Evolutionary conservation across 805 yeast genomes (phyloP).

Genomic region (Starmerella roubikii): DNA sequence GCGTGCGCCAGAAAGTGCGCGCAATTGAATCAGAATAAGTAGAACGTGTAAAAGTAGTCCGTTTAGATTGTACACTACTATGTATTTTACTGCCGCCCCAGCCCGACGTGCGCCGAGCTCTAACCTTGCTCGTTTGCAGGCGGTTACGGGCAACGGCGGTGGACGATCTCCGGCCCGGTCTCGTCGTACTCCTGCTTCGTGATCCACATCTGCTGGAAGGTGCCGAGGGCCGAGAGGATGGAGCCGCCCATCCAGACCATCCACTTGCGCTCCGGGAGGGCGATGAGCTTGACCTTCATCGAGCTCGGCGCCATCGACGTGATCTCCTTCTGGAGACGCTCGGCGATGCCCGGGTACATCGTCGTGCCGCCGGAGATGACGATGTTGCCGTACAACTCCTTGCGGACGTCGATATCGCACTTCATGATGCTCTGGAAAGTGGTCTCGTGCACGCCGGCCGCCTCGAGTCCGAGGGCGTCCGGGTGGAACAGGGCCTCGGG

Average conservation of each 20-base stretch:
- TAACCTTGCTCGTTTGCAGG: slow-evolving; percentile 2
- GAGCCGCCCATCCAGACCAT: slow-evolving; percentile 99
- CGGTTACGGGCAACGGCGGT: slow-evolving; percentile 83
- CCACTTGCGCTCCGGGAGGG: slow-evolving; percentile 99
- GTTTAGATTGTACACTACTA: too few relatives aligned
- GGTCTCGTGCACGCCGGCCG: slow-evolving; percentile 99
- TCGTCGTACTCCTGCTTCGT: slow-evolving; percentile 99
- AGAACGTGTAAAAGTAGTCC: too few relatives aligned
- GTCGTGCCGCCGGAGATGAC: slow-evolving; percentile 99
- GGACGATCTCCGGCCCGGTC: slow-evolving; percentile 99
- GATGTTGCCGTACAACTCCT: slow-evolving; percentile 97
- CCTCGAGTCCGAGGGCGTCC: slow-evolving; percentile 75
- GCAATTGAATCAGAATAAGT: too few relatives aligned
- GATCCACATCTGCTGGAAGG: slow-evolving; percentile 99
- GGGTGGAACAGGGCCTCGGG: slow-evolving; percentile 99
- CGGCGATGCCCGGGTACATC: slow-evolving; percentile 99
- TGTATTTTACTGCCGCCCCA: too few relatives aligned
- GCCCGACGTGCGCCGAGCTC: neutral
- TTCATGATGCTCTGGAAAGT: slow-evolving; percentile 89
- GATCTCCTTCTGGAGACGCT: slow-evolving; percentile 99
- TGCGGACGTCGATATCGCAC: slow-evolving; percentile 98
- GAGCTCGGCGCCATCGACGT: slow-evolving; percentile 99
- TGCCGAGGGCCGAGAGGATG: slow-evolving; percentile 92
- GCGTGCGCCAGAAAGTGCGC: too few relatives aligned
- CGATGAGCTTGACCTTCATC: slow-evolving; percentile 98